phyloP scores from a whole-genome alignment of 2,329 filamentous ascomycete species.

The Dryadomyces quercus-mongolicae region DNA sequence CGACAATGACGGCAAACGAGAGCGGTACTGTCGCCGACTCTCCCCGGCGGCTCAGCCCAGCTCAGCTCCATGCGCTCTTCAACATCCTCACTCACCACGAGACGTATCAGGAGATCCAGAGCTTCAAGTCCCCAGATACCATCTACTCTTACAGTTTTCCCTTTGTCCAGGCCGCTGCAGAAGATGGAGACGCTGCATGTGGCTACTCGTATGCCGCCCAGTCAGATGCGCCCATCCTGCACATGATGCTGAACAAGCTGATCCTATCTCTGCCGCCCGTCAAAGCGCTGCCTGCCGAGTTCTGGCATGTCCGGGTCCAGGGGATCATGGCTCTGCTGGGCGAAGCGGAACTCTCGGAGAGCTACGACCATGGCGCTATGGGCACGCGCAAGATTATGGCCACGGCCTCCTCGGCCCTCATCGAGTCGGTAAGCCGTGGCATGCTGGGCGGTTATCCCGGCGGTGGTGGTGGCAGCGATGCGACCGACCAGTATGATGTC shows the following conservation, averaged over 20 bases:
- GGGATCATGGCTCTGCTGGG: slow-evolving; percentile 49
- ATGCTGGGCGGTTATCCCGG: slow-evolving; percentile 46
- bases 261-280: slow-evolving; percentile 55
- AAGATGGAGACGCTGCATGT: neutral
- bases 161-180: slow-evolving; percentile 29
- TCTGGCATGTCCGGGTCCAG: slow-evolving; percentile 53
- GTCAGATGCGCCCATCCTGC: slow-evolving; percentile 52
- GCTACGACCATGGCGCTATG: slow-evolving; percentile 67
- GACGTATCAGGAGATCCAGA: slow-evolving; percentile 56
- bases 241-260: slow-evolving; percentile 54
- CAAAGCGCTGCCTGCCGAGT: slow-evolving; percentile 46
- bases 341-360: slow-evolving; percentile 62
- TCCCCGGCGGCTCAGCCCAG: slow-evolving; percentile 11
- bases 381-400: slow-evolving; percentile 65
- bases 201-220: slow-evolving; percentile 14
- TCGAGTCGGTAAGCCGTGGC: slow-evolving; percentile 58
- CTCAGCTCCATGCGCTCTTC: slow-evolving; percentile 40
- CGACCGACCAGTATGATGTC: neutral
- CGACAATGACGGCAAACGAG: neutral
- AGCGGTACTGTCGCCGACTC: neutral
- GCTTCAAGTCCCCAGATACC: slow-evolving; percentile 53
- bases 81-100: slow-evolving; percentile 48
- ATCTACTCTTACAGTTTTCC: slow-evolving; percentile 60
- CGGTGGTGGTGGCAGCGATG: neutral
- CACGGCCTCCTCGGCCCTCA: slow-evolving; percentile 55